Evolutionary conservation across 352 stramenopile species (phyloP).

Genomic region (Phytophthora tentaculata): DNA sequence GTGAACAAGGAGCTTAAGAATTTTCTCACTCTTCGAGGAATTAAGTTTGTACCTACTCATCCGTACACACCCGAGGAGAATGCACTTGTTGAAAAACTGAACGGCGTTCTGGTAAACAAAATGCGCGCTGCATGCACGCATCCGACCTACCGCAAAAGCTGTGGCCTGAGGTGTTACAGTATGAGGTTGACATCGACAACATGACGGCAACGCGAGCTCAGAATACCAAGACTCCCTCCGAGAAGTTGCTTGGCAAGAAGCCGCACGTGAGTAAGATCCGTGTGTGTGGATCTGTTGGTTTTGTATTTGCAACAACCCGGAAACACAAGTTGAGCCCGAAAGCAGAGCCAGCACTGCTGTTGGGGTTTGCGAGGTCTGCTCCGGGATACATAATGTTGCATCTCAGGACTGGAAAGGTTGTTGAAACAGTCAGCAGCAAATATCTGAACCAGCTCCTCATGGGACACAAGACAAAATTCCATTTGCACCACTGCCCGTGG

Average conservation of each 20-base stretch:
- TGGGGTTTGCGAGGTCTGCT: no score
- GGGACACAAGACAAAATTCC: no score
- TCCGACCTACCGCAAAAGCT: background rate
- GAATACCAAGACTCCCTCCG: background rate
- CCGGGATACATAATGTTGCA: no score
- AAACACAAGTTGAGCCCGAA: background rate
- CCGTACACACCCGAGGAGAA: conserved; percentile 15
- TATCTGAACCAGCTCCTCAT: no score
- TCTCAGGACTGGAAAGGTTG: no score
- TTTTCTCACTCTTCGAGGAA: background rate
- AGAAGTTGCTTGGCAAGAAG: background rate
- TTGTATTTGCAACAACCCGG: background rate
- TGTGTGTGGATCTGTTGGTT: no score
- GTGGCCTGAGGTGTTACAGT: background rate
- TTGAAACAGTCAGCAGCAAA: no score
- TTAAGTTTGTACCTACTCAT: conserved; percentile 8
- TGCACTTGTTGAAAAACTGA: conserved; percentile 3
- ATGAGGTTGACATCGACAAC: background rate
- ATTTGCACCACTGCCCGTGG: no score
- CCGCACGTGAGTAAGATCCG: background rate
- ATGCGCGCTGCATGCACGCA: conserved; percentile 4
- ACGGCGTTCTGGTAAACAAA: conserved; percentile 6
- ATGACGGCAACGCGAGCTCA: background rate
- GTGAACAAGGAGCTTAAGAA: background rate
- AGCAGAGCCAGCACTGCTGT: background rate